A percentile compares a stretch with the other conserved stretches of the same genome.
These are phyloP conservation scores for Cubamyces lactineus DNA, from an alignment of 768 basidiomycete genomes.

Conservation along the genomic window DNA sequence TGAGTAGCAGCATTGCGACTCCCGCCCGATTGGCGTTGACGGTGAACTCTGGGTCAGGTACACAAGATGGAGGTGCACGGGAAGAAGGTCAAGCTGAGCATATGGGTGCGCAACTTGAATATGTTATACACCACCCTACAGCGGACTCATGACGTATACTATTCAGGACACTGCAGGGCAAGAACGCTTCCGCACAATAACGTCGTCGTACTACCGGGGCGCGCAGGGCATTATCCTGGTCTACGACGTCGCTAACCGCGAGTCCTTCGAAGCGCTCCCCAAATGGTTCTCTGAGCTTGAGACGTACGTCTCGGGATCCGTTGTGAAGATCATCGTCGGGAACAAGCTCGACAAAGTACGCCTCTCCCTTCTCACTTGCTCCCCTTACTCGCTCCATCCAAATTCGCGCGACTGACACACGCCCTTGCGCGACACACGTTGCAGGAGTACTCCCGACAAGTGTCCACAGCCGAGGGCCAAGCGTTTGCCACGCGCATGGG, in stretches of 20 bases:
- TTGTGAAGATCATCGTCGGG: slow-evolving; percentile 94
- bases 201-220: slow-evolving; percentile 92
- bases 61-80: slow-evolving; percentile 87
- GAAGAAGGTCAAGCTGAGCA: slow-evolving; percentile 88
- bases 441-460: slow-evolving; percentile 90
- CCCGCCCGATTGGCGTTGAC: neutral
- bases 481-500: slow-evolving; percentile 82
- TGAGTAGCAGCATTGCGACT: slow-evolving; percentile 42
- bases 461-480: slow-evolving; percentile 75
- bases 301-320: slow-evolving; percentile 83
- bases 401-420: neutral
- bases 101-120: slow-evolving; percentile 75
- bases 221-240: slow-evolving; percentile 88
- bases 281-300: slow-evolving; percentile 93
- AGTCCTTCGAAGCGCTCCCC: slow-evolving; percentile 93
- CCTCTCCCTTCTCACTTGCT: neutral
- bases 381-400: neutral
- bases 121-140: neutral
- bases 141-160: neutral
- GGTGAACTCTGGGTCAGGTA: slow-evolving; percentile 48
- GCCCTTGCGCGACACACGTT: neutral
- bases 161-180: slow-evolving; percentile 92
- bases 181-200: slow-evolving; percentile 95
- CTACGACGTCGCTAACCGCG: slow-evolving; percentile 92
- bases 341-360: slow-evolving; percentile 91